phyloP scores from a whole-genome alignment of 164 flowering plant species.

The Saururus chinensis region DNA sequence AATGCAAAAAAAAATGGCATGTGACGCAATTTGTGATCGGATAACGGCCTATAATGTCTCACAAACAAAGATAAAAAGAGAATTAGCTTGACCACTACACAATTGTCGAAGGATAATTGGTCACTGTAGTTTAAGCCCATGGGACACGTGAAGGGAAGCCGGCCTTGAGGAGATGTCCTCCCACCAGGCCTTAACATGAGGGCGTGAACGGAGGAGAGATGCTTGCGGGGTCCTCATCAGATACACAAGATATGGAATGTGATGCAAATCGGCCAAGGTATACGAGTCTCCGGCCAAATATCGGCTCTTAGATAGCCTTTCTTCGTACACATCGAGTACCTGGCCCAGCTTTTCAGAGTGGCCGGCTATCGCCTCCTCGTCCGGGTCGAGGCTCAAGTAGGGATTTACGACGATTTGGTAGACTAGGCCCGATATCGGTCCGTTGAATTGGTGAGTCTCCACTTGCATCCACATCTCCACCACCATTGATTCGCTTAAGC shows the following conservation, averaged over 20 bases:
- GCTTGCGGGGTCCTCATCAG: conserved; percentile 42
- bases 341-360: conserved; percentile 1
- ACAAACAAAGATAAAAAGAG: too few relatives aligned
- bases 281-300: conserved; percentile 32
- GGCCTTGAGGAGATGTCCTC: conserved; percentile 42
- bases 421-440: neutral
- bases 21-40: too few relatives aligned
- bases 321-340: conserved; percentile 8
- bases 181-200: conserved; percentile 62
- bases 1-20: too few relatives aligned
- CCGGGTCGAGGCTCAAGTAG: neutral
- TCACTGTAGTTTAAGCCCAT: too few relatives aligned
- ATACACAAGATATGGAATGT: conserved; percentile 31
- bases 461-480: conserved; percentile 10
- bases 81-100: too few relatives aligned
- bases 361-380: neutral
- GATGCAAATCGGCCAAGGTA: conserved; percentile 46
- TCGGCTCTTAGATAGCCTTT: conserved; percentile 4
- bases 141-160: conserved; percentile 9
- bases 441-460: conserved; percentile 5
- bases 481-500: neutral
- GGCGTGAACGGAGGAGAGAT: conserved; percentile 22
- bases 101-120: too few relatives aligned
- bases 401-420: conserved; percentile 2
- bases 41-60: too few relatives aligned